Conservation (phyloP, 1,139 yeast genomes). For the Wickerhamomyces sp. region DNA sequence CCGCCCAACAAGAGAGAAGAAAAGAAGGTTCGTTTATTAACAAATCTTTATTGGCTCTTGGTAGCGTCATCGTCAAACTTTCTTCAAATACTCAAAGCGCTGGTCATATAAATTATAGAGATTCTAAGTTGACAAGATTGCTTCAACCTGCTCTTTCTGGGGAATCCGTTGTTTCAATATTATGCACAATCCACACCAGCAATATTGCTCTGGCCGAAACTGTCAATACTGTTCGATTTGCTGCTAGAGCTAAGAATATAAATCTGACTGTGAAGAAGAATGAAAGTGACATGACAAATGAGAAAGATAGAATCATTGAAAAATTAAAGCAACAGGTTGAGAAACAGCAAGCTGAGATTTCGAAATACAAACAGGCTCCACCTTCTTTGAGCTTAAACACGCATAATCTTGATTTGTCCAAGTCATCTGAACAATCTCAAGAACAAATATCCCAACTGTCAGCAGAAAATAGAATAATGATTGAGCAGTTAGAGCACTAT, state of each 20-base stretch:
- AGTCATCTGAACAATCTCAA: conserved; percentile 13
- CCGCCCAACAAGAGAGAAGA: conserved; percentile 71
- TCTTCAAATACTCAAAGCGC: conserved; percentile 35
- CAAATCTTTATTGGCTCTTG: conserved; percentile 81
- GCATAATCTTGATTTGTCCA: neutral
- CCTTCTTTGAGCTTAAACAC: neutral
- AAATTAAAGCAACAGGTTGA: conserved; percentile 37
- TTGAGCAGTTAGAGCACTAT: conserved; percentile 67
- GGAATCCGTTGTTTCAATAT: conserved; percentile 74
- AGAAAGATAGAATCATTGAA: conserved; percentile 42
- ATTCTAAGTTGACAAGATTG: conserved; percentile 82
- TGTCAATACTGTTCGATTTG: conserved; percentile 81
- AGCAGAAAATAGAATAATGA: conserved; percentile 57
- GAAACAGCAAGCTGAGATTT: conserved; percentile 30
- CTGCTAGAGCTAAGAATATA: conserved; percentile 88
- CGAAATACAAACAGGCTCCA: neutral
- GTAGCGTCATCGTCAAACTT: conserved; percentile 82
- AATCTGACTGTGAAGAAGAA: conserved; percentile 62
- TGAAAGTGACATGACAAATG: conserved; percentile 34
- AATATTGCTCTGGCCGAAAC: conserved; percentile 68
- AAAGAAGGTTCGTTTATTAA: conserved; percentile 93
- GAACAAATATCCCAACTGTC: conserved; percentile 42
- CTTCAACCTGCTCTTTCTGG: conserved; percentile 93
- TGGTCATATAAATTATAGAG: conserved; percentile 83
- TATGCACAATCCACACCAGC: conserved; percentile 77